Evolutionary conservation across 2,329 filamentous ascomycete species (phyloP).

Genomic region (Phialophora chinensis): DNA sequence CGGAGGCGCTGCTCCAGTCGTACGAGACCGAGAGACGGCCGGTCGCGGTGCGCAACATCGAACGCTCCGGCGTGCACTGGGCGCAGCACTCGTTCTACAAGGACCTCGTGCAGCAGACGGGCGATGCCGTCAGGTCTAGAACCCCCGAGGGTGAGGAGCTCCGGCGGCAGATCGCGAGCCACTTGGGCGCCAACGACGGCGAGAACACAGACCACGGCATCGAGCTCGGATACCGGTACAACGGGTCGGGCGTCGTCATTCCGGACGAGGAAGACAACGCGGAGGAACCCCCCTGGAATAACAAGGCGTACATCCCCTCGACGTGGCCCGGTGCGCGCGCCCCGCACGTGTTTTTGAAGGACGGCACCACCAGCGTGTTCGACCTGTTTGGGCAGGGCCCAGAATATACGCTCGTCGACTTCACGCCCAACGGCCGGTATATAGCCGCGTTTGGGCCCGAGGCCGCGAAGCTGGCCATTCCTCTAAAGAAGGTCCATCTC

Average conservation of each 20-base stretch:
- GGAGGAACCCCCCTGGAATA: constrained; percentile 33
- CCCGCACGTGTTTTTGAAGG: constrained; percentile 44
- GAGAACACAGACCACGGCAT: constrained; percentile 38
- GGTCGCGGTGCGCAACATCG: constrained; percentile 41
- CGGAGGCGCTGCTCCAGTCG: constrained; percentile 35
- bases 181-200: constrained; percentile 17
- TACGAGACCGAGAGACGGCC: constrained; percentile 44
- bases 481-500: constrained; percentile 34
- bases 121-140: constrained; percentile 8
- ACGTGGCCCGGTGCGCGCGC: constrained; percentile 44
- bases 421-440: constrained; percentile 26
- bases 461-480: constrained; percentile 27
- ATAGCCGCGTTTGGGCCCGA: constrained; percentile 13
- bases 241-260: constrained; percentile 33
- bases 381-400: constrained; percentile 40
- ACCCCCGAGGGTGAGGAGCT: constrained; percentile 14
- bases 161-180: constrained; percentile 13
- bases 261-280: constrained; percentile 19
- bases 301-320: constrained; percentile 39
- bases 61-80: constrained; percentile 36
- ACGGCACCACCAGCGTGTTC: constrained; percentile 40
- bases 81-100: constrained; percentile 18
- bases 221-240: constrained; percentile 40
- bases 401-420: constrained; percentile 31
- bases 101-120: constrained; percentile 6